phyloP scores from a whole-genome alignment of 1,284 basidiomycete genomes.

The Naganishia albida region DNA sequence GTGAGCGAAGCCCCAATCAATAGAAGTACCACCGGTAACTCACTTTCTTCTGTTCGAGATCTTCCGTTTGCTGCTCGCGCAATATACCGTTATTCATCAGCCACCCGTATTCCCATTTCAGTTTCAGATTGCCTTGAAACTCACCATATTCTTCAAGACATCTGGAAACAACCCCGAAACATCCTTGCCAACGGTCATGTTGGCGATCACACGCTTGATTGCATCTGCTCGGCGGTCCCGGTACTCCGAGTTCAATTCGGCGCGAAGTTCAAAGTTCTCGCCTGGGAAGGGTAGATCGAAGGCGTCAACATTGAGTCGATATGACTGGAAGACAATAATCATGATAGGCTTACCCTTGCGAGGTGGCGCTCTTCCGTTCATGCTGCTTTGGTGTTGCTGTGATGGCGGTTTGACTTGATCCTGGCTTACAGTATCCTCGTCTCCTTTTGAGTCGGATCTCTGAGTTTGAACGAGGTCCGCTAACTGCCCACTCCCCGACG shows the following conservation, averaged over 20 bases:
- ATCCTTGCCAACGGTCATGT: conserved; percentile 96
- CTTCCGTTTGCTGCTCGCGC: conserved; percentile 54
- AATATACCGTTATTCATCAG: background rate
- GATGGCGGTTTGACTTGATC: no score
- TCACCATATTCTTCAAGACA: conserved; percentile 94
- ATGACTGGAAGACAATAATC: background rate
- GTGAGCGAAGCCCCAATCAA: background rate
- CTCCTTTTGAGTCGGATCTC: background rate
- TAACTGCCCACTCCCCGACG: background rate
- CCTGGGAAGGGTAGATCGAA: conserved; percentile 53
- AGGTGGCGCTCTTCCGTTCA: conserved; percentile 31
- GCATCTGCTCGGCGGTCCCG: conserved; percentile 95
- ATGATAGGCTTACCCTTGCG: conserved; percentile 25
- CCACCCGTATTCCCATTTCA: background rate
- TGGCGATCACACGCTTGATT: conserved; percentile 93
- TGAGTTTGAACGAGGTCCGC: no score
- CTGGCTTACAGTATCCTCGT: background rate
- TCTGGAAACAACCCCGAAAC: conserved; percentile 95
- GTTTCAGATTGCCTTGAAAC: conserved; percentile 21
- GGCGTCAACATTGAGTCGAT: background rate
- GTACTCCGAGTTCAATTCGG: conserved; percentile 95
- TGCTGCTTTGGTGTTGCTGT: background rate
- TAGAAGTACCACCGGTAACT: background rate
- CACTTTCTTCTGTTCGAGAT: conserved; percentile 56
- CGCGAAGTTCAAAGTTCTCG: conserved; percentile 91